These are phyloP conservation scores for Pelagomonas calceolata DNA, from an alignment of 108 stramenopile genomes.

Conservation along the genomic window DNA sequence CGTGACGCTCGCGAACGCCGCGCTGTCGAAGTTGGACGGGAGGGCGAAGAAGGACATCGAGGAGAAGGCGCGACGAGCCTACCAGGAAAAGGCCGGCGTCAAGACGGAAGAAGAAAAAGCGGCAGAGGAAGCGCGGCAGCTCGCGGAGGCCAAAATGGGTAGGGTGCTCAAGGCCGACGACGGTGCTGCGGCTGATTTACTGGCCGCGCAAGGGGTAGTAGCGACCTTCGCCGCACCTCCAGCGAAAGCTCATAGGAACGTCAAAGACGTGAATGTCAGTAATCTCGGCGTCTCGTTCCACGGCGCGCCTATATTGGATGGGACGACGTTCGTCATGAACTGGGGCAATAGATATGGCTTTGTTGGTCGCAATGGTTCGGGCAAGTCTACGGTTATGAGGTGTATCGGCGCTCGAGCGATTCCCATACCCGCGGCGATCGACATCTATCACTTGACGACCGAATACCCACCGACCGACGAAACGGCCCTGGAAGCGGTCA, in stretches of 20 bases:
- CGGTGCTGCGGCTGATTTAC: constrained; percentile 42
- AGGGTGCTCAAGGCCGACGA: constrained; percentile 44
- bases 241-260: constrained; percentile 66
- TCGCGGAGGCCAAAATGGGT: neutral
- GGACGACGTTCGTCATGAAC: constrained; percentile 80
- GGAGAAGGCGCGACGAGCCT: constrained; percentile 29
- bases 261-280: constrained; percentile 81
- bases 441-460: constrained; percentile 86
- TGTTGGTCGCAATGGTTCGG: constrained; percentile 52
- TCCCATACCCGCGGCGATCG: constrained; percentile 88
- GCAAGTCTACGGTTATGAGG: constrained; percentile 77
- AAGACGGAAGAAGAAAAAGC: constrained; percentile 14
- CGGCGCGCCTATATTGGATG: constrained; percentile 80
- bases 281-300: constrained; percentile 86
- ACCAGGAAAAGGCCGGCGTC: constrained; percentile 6
- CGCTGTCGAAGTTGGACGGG: too few relatives aligned
- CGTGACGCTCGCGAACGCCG: neutral
- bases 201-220: constrained; percentile 66
- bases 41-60: neutral
- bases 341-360: constrained; percentile 90
- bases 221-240: constrained; percentile 57
- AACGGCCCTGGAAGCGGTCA: constrained; percentile 92
- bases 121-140: constrained; percentile 5
- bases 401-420: constrained; percentile 79
- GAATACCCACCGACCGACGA: constrained; percentile 86